Base-by-base conservation (phyloP, 768 basidiomycete genomes). In the Collybia sordida region DNA sequence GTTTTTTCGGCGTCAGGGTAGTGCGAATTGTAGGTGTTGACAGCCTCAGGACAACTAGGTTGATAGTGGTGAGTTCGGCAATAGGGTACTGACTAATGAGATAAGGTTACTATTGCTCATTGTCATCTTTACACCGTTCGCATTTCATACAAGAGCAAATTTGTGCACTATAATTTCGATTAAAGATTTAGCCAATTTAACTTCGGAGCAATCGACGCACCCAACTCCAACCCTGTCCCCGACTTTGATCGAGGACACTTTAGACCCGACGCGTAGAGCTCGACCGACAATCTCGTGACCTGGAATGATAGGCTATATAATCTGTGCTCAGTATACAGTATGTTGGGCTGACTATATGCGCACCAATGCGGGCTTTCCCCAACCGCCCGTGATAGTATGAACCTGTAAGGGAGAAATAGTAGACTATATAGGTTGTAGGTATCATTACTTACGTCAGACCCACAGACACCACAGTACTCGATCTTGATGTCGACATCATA, bases 231-330 rank as follows among this genome's bases (percentile, higher is more conserved):
- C 83, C 7, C 76, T 63, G 59, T 84, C 79, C 19, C 83, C 83
- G 7, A 75, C 69, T 59, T 81, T 81, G 69, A 85, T 71, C 42
- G 73, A 73, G 3, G 58, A 71, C 38, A 84, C 82, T 37, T 80
- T 72, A 6, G 73, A 62, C 2, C 85, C 83, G 50, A 87, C 79
- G 9, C 71, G 66, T 19, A 71, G 72, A 31, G 77, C 81, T 7
- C 64, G 64, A 4, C 83, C 83, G 42, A 80, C 72, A 47, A 85
- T 81, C 62, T 83, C 81, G 57, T 84, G 81, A 14, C 78, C 75
- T 36, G 69, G 59, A 40, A 74, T 70, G 18, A 72, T 46, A 37
- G 71, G 72, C 66, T 69, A 51, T 4, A 17, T 17, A 24, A 28
- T 17, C 27, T 44, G 27, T 21, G 43, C 9, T 44, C 15, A 44